These are phyloP conservation scores for Leccinum barrowsii DNA, from an alignment of 768 basidiomycete species.

Conservation along the genomic window DNA sequence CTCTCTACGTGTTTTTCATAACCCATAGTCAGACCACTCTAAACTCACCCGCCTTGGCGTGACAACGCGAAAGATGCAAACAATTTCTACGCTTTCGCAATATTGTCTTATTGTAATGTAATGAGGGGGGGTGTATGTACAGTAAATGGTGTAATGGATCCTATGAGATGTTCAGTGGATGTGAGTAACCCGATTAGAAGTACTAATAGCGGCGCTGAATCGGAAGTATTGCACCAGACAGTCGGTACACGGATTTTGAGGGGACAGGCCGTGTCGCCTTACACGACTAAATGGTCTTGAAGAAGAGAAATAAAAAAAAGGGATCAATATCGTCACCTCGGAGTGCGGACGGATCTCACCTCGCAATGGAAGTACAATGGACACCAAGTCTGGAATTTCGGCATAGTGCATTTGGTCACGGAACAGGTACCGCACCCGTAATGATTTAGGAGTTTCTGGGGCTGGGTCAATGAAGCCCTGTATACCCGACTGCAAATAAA, in stretches of 20 bases:
- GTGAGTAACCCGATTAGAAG: slow-evolving; percentile 4
- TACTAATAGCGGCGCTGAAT: not conserved
- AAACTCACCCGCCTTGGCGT: slow-evolving; percentile 3
- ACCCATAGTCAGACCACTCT: slow-evolving; percentile 2
- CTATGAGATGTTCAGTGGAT: slow-evolving; percentile 10
- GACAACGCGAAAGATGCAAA: slow-evolving; percentile 13
- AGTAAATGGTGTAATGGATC: slow-evolving; percentile 24
- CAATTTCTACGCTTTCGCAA: slow-evolving; percentile 6
- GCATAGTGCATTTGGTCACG: slow-evolving; percentile 68
- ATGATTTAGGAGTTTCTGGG: slow-evolving; percentile 63
- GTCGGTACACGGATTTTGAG: not conserved
- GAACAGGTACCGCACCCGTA: slow-evolving; percentile 77
- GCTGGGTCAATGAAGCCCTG: slow-evolving; percentile 90
- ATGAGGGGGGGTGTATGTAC: slow-evolving; percentile 25
- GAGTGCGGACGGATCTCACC: slow-evolving; percentile 44
- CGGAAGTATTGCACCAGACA: slow-evolving; percentile 3
- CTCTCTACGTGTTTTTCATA: slow-evolving; percentile 25
- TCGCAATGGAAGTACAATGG: slow-evolving; percentile 71
- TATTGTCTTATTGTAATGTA: slow-evolving; percentile 16
- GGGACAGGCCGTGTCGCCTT: slow-evolving; percentile 1
- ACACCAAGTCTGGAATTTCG: slow-evolving; percentile 67
- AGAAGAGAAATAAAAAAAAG: not conserved
- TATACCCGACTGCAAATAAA: slow-evolving; percentile 51
- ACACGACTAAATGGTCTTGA: slow-evolving; percentile 30
- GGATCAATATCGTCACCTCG: slow-evolving; percentile 4